phyloP scores from a whole-genome alignment of 805 yeast species.

The Starmera caribaea region DNA sequence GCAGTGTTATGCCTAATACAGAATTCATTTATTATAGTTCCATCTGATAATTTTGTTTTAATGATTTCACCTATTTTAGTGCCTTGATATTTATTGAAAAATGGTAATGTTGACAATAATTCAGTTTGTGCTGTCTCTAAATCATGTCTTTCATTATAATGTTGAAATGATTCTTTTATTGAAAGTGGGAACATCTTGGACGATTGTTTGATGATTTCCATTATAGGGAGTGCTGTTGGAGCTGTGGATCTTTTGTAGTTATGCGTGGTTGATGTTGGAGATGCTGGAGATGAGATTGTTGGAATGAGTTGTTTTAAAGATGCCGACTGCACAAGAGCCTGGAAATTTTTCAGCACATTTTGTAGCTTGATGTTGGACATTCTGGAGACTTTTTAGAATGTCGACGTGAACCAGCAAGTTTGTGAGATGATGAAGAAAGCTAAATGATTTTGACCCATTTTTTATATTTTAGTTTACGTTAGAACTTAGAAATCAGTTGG shows the following conservation, averaged over 20 bases:
- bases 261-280: background rate
- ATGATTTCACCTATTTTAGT: constrained; percentile 19
- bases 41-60: constrained; percentile 30
- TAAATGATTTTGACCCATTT: too few relatives aligned
- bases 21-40: constrained; percentile 71
- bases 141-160: constrained; percentile 31
- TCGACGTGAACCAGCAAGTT: too few relatives aligned
- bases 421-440: too few relatives aligned
- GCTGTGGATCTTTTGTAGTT: constrained; percentile 45
- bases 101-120: constrained; percentile 35
- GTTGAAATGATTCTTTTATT: constrained; percentile 39
- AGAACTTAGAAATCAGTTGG: too few relatives aligned
- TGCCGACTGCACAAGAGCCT: too few relatives aligned
- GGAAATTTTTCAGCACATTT: too few relatives aligned
- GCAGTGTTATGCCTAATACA: constrained; percentile 42
- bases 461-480: too few relatives aligned
- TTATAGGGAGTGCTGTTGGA: constrained; percentile 58
- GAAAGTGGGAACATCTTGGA: constrained; percentile 49
- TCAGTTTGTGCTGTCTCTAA: constrained; percentile 37
- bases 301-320: too few relatives aligned
- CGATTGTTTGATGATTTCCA: constrained; percentile 30
- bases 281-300: too few relatives aligned
- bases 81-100: constrained; percentile 28
- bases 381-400: too few relatives aligned
- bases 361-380: too few relatives aligned